phyloP scores from a whole-genome alignment of 345 rosid genomes.

The Dipteronia dyeriana region DNA sequence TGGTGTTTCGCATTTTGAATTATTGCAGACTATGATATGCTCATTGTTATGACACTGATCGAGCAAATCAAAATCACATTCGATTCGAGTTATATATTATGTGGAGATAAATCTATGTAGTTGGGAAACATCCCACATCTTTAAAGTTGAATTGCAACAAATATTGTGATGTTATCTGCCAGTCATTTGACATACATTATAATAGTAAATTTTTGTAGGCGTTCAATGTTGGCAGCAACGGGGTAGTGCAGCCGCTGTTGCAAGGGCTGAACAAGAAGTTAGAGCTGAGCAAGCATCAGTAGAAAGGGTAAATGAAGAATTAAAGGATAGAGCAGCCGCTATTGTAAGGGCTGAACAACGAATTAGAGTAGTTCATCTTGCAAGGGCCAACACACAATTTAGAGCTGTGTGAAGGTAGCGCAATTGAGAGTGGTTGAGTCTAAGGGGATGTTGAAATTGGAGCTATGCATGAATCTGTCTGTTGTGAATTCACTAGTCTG shows the following conservation, averaged over 20 bases:
- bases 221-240: neutral
- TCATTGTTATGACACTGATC: neutral
- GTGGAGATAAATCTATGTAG: too few species aligned
- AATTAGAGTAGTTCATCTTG: too few species aligned
- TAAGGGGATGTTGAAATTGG: constrained; percentile 45
- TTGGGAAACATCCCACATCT: too few species aligned
- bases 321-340: too few species aligned
- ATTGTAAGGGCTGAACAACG: too few species aligned
- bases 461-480: constrained; percentile 45
- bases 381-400: too few species aligned
- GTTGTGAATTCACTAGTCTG: constrained; percentile 25
- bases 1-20: neutral
- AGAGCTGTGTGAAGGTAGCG: neutral
- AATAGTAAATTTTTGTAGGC: neutral
- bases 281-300: too few species aligned
- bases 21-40: neutral
- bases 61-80: neutral
- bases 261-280: too few species aligned
- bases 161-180: neutral
- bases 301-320: rapidly evolving
- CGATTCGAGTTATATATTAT: too few species aligned
- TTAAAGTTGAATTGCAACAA: too few species aligned
- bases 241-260: too few species aligned
- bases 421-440: constrained; percentile 51
- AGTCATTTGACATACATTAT: neutral